phyloP scores from a whole-genome alignment of 371 early-diverging fungal species.

The Syncephalastrum monosporum region DNA sequence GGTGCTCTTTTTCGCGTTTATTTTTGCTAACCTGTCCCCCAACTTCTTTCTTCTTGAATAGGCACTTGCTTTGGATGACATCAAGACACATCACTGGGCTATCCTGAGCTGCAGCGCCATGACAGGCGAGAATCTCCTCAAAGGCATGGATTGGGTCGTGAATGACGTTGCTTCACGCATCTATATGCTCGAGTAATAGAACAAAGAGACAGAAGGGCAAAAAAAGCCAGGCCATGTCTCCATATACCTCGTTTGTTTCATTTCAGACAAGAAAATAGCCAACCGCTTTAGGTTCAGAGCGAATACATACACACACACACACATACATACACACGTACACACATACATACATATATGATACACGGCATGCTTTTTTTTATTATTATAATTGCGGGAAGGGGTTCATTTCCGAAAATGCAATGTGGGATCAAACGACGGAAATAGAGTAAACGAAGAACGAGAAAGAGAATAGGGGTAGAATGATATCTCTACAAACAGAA shows the following conservation, averaged over 20 bases:
- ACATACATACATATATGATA: no score
- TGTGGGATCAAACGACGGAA: not conserved
- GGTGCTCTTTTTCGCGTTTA: no score
- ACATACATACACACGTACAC: no score
- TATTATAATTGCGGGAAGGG: no score
- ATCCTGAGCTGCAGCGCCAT: slow-evolving; percentile 90
- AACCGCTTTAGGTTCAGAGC: no score
- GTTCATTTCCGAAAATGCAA: no score
- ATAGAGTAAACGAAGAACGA: slow-evolving; percentile 2
- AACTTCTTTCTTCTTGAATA: slow-evolving; percentile 15
- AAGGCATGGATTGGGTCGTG: slow-evolving; percentile 94
- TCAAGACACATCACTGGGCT: slow-evolving; percentile 91
- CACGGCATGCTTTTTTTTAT: no score
- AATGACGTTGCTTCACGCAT: slow-evolving; percentile 88
- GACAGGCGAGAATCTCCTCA: slow-evolving; percentile 81
- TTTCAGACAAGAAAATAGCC: no score
- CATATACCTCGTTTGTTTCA: slow-evolving; percentile 3
- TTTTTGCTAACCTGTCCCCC: no score
- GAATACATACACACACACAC: no score
- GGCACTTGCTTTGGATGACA: slow-evolving; percentile 71
- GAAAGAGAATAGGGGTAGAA: not conserved
- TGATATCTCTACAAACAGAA: no score
- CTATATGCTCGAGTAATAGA: slow-evolving; percentile 61
- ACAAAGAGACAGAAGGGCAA: not conserved
- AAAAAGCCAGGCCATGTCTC: no score